Conservation (phyloP, 139 green algal genomes). For the Closterium sp. region DNA sequence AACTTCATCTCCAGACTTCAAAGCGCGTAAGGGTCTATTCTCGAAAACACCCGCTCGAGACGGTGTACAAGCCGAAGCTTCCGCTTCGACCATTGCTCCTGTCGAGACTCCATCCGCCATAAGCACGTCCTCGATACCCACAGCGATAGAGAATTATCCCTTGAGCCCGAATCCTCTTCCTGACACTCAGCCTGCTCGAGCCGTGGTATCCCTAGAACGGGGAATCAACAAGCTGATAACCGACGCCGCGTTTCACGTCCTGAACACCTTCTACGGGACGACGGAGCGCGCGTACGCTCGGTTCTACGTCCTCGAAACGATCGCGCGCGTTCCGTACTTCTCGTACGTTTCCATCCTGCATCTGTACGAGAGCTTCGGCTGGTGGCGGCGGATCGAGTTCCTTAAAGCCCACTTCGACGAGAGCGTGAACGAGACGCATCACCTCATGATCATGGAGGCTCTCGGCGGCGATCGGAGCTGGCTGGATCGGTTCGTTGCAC, state of each 20-base stretch:
- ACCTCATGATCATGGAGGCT: constrained; percentile 44
- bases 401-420: constrained; percentile 63
- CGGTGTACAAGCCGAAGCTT: background rate
- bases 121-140: background rate
- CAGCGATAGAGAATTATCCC: background rate
- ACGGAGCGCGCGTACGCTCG: constrained; percentile 40
- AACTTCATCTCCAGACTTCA: background rate
- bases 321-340: constrained; percentile 61
- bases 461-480: constrained; percentile 48
- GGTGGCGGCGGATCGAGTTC: constrained; percentile 54
- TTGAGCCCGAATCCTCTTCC: background rate
- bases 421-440: constrained; percentile 61
- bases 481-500: constrained; percentile 56
- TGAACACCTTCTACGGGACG: background rate
- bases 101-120: background rate
- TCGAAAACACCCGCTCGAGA: background rate
- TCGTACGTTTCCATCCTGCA: constrained; percentile 59
- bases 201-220: background rate
- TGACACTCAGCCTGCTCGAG: background rate
- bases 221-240: background rate
- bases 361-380: constrained; percentile 61
- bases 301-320: constrained; percentile 63
- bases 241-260: background rate
- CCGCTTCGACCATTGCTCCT: background rate
- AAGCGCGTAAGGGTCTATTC: background rate